Conservation (phyloP, 352 stramenopile species). For the Phytophthora podocarpi region DNA sequence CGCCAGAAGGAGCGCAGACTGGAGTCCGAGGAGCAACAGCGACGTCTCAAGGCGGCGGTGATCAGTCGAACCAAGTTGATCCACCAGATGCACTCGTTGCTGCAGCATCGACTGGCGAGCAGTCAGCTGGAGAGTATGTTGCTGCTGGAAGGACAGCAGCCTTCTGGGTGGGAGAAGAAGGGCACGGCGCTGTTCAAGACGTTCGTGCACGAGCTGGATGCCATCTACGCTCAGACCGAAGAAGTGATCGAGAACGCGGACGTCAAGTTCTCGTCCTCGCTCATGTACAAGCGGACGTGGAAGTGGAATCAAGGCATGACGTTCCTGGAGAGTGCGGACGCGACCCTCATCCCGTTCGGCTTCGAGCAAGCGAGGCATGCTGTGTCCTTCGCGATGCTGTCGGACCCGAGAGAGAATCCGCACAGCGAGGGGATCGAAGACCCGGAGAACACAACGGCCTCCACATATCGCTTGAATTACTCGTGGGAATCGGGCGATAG, state of each 20-base stretch:
- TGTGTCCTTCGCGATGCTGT: slow-evolving; percentile 22
- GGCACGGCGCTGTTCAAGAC: slow-evolving; percentile 33
- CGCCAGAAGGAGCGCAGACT: slow-evolving; percentile 31
- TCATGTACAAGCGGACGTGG: slow-evolving; percentile 28
- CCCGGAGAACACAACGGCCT: slow-evolving; percentile 20
- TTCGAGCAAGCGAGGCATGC: slow-evolving; percentile 25
- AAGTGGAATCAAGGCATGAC: slow-evolving; percentile 19
- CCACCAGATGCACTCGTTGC: slow-evolving; percentile 29
- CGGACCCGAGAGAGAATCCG: slow-evolving; percentile 23
- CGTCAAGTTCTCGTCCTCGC: slow-evolving; percentile 21
- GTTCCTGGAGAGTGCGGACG: slow-evolving; percentile 30
- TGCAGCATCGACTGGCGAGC: slow-evolving; percentile 22
- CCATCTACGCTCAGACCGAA: slow-evolving; percentile 32
- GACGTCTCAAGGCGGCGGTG: slow-evolving; percentile 23
- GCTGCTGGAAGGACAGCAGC: slow-evolving; percentile 8
- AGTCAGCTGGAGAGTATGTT: slow-evolving; percentile 20
- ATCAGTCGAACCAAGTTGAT: slow-evolving; percentile 29
- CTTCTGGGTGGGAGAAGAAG: slow-evolving; percentile 14
- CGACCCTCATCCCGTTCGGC: slow-evolving; percentile 23
- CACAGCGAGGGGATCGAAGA: slow-evolving; percentile 22
- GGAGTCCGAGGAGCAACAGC: slow-evolving; percentile 30
- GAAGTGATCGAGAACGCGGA: slow-evolving; percentile 24
- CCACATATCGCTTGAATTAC: slow-evolving; percentile 27
- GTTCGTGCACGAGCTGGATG: slow-evolving; percentile 36
- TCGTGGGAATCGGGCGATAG: slow-evolving; percentile 31